Evolutionary conservation across 345 rosid genomes (phyloP).

Genomic region (Raphanus sativus): DNA sequence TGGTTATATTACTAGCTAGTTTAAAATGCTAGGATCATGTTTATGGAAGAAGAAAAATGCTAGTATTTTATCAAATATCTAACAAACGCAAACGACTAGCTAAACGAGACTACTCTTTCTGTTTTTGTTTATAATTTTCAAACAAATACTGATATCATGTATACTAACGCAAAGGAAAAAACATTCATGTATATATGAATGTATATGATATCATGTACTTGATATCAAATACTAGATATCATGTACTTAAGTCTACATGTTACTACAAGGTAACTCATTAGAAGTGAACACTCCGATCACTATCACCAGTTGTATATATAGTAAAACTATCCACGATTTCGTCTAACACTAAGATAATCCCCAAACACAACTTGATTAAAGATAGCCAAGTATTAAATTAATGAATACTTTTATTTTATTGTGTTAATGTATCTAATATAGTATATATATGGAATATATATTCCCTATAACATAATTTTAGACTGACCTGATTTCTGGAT

Average conservation of each 20-base stretch:
- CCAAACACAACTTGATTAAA: slow-evolving; percentile 5
- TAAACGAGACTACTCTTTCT: background rate
- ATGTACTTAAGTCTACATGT: background rate
- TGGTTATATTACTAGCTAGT: background rate
- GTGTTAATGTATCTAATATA: background rate
- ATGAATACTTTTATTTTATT: background rate
- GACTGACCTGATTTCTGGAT: slow-evolving; percentile 91
- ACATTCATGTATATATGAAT: too few relatives aligned
- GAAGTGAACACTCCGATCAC: background rate
- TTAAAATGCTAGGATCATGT: background rate
- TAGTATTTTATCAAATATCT: background rate
- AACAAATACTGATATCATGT: background rate
- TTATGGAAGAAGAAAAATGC: background rate
- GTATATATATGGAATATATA: background rate
- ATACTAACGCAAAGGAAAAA: background rate
- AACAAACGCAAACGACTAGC: background rate
- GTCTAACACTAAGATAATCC: background rate
- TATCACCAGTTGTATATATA: background rate
- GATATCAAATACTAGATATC: too few relatives aligned
- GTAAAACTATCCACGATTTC: background rate
- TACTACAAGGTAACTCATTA: background rate
- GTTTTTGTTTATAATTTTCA: background rate
- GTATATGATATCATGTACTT: too few relatives aligned
- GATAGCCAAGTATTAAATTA: background rate
- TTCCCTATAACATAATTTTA: background rate